These are phyloP conservation scores for Rhizoctonia solani DNA, from an alignment of 1,284 basidiomycete species.

Conservation along the genomic window DNA sequence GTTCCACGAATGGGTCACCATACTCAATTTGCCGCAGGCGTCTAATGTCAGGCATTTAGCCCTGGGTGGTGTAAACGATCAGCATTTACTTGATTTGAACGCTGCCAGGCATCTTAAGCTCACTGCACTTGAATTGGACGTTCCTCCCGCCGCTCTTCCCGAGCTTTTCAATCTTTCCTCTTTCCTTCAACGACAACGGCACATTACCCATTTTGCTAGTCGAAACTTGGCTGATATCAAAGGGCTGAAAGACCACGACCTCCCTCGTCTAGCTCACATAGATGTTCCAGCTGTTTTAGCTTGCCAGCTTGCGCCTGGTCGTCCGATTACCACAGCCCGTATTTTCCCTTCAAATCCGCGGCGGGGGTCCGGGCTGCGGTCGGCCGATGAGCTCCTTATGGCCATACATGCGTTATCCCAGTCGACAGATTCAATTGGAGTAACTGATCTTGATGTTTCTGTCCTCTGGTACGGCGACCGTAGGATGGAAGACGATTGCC, in stretches of 20 bases:
- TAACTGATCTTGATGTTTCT: slow-evolving; percentile 14
- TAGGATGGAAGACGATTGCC: slow-evolving; percentile 27
- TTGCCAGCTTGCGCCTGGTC: slow-evolving; percentile 23
- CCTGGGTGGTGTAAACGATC: slow-evolving; percentile 6
- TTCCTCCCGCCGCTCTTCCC: slow-evolving; percentile 22
- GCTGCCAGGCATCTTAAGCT: slow-evolving; percentile 12
- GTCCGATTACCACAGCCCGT: slow-evolving; percentile 16
- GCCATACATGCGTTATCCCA: slow-evolving; percentile 25
- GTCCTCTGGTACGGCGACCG: slow-evolving; percentile 13
- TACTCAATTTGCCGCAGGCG: slow-evolving; percentile 13
- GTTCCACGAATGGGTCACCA: slow-evolving; percentile 15
- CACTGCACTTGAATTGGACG: slow-evolving; percentile 22
- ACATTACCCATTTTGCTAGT: slow-evolving; percentile 29
- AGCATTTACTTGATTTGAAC: slow-evolving; percentile 1
- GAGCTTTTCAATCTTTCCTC: slow-evolving; percentile 13
- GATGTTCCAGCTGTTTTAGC: slow-evolving; percentile 26
- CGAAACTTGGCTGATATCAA: slow-evolving; percentile 32
- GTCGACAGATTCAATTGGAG: slow-evolving; percentile 13
- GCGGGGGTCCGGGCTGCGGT: neutral
- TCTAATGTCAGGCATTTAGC: slow-evolving; percentile 15
- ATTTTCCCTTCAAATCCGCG: slow-evolving; percentile 20
- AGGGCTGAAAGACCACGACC: neutral
- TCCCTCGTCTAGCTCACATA: slow-evolving; percentile 25
- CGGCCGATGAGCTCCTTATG: slow-evolving; percentile 25
- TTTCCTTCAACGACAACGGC: slow-evolving; percentile 18